A percentile compares a stretch with the other conserved stretches of the same genome.
These are phyloP conservation scores for Suhomyces sp. DNA, from an alignment of 805 yeast genomes.

Conservation along the genomic window DNA sequence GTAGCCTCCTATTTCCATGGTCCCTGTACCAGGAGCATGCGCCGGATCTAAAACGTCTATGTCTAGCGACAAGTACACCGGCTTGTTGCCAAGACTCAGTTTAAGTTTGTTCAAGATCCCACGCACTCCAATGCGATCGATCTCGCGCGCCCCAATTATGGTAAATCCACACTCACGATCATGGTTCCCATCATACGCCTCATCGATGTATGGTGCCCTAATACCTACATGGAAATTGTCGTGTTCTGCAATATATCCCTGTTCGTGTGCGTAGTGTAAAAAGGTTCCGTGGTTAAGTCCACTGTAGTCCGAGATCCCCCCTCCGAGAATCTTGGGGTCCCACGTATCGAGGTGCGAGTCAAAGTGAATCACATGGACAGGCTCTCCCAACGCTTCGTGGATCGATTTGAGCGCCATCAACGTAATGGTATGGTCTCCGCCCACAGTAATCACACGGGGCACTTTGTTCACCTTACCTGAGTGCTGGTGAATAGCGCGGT, in stretches of 20 bases:
- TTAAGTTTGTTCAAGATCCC: conserved; percentile 38
- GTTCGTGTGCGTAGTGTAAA: conserved; percentile 66
- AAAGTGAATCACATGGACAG: conserved; percentile 55
- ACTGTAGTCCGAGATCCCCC: conserved; percentile 58
- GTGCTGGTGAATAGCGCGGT: conserved; percentile 46
- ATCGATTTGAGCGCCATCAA: conserved; percentile 51
- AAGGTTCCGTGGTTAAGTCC: conserved; percentile 67
- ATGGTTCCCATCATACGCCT: conserved; percentile 34
- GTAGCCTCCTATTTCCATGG: conserved; percentile 76
- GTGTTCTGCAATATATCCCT: conserved; percentile 52
- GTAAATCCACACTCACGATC: conserved; percentile 53
- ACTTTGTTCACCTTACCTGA: conserved; percentile 7
- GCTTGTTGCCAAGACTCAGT: conserved; percentile 32
- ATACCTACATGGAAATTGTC: conserved; percentile 60
- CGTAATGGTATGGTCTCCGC: conserved; percentile 61
- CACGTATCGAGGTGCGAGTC: conserved; percentile 73
- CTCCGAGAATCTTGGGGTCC: conserved; percentile 62
- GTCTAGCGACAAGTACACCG: conserved; percentile 47
- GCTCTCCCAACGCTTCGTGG: conserved; percentile 44
- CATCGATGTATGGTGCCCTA: conserved; percentile 57
- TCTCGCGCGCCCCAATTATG: conserved; percentile 45
- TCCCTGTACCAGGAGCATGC: conserved; percentile 75
- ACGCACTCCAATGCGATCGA: conserved; percentile 39
- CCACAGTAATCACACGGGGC: conserved; percentile 50
- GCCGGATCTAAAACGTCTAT: conserved; percentile 73